Evolutionary conservation across 768 basidiomycete genomes (phyloP).

Genomic region (Astraeus odoratus): DNA sequence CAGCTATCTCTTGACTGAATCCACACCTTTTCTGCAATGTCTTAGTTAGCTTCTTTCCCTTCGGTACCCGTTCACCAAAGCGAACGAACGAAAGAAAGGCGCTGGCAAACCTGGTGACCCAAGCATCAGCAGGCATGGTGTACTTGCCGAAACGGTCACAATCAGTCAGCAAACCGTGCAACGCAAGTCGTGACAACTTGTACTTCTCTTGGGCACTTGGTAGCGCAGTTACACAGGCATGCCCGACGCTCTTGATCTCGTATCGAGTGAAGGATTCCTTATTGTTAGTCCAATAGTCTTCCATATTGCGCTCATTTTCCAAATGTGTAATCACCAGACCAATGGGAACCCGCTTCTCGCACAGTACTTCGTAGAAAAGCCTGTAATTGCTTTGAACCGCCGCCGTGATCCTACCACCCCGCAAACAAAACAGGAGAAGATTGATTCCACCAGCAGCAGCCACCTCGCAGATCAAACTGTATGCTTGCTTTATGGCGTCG

Average conservation of each 20-base stretch:
- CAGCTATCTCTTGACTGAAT: too few relatives aligned
- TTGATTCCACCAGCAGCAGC: constrained; percentile 3
- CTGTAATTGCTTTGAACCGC: neutral
- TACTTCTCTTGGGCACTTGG: neutral
- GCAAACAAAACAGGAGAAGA: constrained; percentile 12
- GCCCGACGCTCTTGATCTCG: neutral
- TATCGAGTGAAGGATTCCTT: neutral
- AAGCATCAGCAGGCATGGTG: neutral
- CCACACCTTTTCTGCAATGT: too few relatives aligned
- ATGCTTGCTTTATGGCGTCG: neutral
- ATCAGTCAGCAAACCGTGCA: neutral
- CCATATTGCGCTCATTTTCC: constrained; percentile 15
- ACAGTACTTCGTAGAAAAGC: constrained; percentile 10
- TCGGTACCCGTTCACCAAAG: too few relatives aligned
- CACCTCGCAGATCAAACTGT: neutral
- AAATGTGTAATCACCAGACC: constrained; percentile 10
- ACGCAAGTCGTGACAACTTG: neutral
- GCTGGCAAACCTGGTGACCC: too few relatives aligned
- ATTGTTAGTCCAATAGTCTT: constrained; percentile 24
- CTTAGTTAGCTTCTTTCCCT: too few relatives aligned
- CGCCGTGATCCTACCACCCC: constrained; percentile 2
- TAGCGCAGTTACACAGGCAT: neutral
- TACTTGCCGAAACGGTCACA: neutral
- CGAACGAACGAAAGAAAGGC: too few relatives aligned
- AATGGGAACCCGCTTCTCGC: constrained; percentile 1